Conservation (phyloP, 257 asterid genomes). For the Jacaranda copaia region DNA sequence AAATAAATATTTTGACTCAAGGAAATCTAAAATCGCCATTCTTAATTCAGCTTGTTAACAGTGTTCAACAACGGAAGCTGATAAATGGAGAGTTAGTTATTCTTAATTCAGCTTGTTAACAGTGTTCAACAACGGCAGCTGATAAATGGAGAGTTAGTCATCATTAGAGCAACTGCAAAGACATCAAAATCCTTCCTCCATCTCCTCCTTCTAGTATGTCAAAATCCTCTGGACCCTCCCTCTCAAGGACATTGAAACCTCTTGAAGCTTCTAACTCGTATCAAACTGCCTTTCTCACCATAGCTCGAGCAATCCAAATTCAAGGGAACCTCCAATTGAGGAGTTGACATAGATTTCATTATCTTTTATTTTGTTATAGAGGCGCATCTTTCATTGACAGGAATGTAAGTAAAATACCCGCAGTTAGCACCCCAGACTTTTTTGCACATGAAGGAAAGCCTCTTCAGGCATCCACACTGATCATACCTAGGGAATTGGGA, state of each 20-base stretch:
- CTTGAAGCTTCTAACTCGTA: background rate
- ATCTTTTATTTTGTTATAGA: no score
- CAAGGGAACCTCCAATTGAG: no score
- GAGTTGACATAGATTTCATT: no score
- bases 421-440: no score
- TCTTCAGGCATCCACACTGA: background rate
- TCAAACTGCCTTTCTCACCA: no score
- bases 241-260: background rate
- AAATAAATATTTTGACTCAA: background rate
- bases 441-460: background rate
- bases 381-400: no score
- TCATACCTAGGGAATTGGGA: background rate
- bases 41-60: background rate
- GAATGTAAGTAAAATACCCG: no score
- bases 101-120: background rate
- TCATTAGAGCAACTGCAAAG: background rate
- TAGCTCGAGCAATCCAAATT: no score
- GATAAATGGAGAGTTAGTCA: background rate
- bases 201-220: background rate
- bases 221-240: conserved; percentile 17
- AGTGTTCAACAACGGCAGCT: background rate
- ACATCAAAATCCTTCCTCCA: conserved; percentile 10
- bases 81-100: conserved; percentile 5
- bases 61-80: conserved; percentile 1
- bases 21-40: background rate